A percentile compares a stretch with the other conserved stretches of the same genome.
Evolutionary conservation across 2,329 filamentous ascomycete species (phyloP).

Genomic region (Colletotrichum orchidophilum): DNA sequence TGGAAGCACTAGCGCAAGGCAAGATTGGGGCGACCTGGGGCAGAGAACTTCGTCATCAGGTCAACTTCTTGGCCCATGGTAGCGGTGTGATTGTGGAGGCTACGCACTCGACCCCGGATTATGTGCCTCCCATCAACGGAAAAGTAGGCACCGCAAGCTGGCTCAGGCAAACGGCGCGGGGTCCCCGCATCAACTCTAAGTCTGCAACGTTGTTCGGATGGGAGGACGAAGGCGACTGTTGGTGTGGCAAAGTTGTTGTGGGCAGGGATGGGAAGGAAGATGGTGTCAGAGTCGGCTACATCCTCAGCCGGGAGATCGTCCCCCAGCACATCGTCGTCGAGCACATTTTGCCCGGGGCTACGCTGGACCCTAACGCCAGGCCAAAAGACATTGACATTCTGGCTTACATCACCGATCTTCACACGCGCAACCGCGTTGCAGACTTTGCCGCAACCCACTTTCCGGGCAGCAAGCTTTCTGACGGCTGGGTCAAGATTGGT

Average conservation of each 20-base stretch:
- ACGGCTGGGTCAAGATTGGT: constrained; percentile 65
- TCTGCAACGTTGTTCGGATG: constrained; percentile 70
- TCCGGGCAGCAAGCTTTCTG: constrained; percentile 38
- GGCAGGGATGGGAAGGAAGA: constrained; percentile 54
- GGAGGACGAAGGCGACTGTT: constrained; percentile 86
- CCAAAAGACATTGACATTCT: constrained; percentile 78
- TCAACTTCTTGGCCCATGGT: constrained; percentile 79
- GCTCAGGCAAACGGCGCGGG: not conserved
- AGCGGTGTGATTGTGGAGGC: constrained; percentile 74
- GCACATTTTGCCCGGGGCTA: constrained; percentile 71
- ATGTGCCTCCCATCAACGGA: constrained; percentile 45
- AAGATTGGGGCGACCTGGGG: constrained; percentile 57
- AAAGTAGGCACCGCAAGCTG: constrained; percentile 21
- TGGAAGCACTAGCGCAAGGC: constrained; percentile 57
- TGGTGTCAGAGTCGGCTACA: constrained; percentile 72
- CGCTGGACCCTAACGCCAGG: constrained; percentile 68
- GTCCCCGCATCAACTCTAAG: not conserved
- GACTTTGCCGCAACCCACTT: constrained; percentile 56
- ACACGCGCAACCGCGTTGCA: constrained; percentile 49
- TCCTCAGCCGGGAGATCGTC: constrained; percentile 65
- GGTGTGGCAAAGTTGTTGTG: constrained; percentile 71
- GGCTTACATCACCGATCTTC: constrained; percentile 63
- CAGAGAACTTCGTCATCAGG: constrained; percentile 56
- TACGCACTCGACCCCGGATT: constrained; percentile 67
- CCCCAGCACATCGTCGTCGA: constrained; percentile 78